Base-by-base conservation (phyloP, 2,329 filamentous ascomycete species). In the Diaporthe vaccinii region DNA sequence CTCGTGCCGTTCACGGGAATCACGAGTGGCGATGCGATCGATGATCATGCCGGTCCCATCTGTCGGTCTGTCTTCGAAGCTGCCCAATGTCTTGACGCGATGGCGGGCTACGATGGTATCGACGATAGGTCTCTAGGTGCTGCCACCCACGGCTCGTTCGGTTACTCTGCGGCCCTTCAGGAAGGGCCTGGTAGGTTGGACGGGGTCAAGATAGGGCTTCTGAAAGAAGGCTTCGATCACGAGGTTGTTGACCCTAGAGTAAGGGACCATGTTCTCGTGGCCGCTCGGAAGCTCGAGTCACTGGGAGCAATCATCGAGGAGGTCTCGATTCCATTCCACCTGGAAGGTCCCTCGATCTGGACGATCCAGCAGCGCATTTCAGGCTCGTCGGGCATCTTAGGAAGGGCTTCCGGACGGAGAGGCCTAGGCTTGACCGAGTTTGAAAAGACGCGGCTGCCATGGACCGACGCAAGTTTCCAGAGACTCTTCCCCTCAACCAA, bases 1-100 rank as follows among this genome's bases (percentile, higher is more conserved):
- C 81, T 89, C 0, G 84, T 91, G 0, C 89, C 89, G 0, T 90
- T 85, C 71, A 90, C 86, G 0, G 88, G 87, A 0, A 84, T 87
- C 61, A 83, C 84, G 2, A 86, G 84, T 53, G 86, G 87, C 0
- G 87, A 89, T 74, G 84, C 87, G 0, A 84, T 87, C 2, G 86
- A 89, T 57, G 89, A 91, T 76, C 88, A 90, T 77, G 83, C 82
- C 0, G 87, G 87, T 0, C 86, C 87, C 0, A 82, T 89, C 53
- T 69, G 65, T 22, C 49, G 46, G 46, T 55, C 65, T 8, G 65
- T 69, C 34, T 34, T 39, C n/a, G 65, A 69, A 25, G 81, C 86
- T 31, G 86, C 88, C 8, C 76, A 78, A 0, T 83, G 85, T 20
- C 81, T 89, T 0, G 84, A 89, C 72, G 84, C 82, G 0, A 85